Evolutionary conservation across 768 basidiomycete genomes (phyloP), one percentile per base, ranked within the genome.

Genomic region (Saitozyma podzolica): DNA sequence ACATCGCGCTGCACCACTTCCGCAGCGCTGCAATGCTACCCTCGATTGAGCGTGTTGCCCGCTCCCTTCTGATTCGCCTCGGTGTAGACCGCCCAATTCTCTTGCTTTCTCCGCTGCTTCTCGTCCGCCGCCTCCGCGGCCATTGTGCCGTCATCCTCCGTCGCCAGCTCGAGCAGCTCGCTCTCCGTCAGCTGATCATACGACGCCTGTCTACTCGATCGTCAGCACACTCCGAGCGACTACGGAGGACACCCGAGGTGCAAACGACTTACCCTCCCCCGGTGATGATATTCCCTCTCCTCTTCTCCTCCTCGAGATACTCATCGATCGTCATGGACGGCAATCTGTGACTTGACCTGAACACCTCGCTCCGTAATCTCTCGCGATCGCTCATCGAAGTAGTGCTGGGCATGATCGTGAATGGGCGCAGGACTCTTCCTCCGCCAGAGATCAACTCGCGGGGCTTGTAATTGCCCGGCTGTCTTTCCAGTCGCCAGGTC

Each of bases 261-360:
- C 54, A 0, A 20, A 16, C 6, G 39, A 80, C 88, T 80, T 75
- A 92, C 90, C 92, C 92, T 82, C 91, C 90, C 40, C 89, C 89
- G 9, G 88, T 84, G 59, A 96, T 86, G 69, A 98, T 87, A 57
- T 92, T 93, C 0, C 95, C 95, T 59, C 89, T 82, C 72, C 87
- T 83, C 53, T 83, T 82, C 74, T 99, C 95, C 59, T 91, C 86
- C 74, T 90, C 86, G 40, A 99, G 84, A 74, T 94, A 97, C 79
- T 98, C 90, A 70, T 98, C 95, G 61, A 98, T 86, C 1, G 90
- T 85, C 96, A 99, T 97, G 0, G 92, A 93, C 6, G 96, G 96
- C 40, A 98, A 81, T 49, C 88, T 85, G 72, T 96, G 86, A 10
- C 85, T 86, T 13, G 91, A 85, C 14, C 87, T 85, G 80, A 97